Evolutionary conservation across 2,329 filamentous ascomycete genomes (phyloP), one percentile per base, ranked within the genome.

Genomic region (Colletotrichum falcatum): DNA sequence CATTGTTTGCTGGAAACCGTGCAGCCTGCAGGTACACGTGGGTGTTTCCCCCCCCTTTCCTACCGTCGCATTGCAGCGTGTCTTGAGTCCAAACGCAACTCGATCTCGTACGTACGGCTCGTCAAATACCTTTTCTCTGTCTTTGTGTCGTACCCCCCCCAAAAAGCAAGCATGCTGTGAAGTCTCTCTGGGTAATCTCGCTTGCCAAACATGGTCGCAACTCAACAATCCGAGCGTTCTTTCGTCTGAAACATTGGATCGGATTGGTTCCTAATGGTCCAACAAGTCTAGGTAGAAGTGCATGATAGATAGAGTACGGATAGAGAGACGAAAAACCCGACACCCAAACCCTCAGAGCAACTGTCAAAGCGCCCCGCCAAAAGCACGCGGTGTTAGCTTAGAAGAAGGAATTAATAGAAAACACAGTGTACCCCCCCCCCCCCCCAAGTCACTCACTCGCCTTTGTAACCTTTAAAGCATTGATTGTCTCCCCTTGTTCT

Each of bases 221-320:
- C 63, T 66, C 42, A 58, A 54, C 37, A 67, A 70, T 59, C 67
- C 49, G 63, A 70, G 67, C 67, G 62, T n/a, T 54, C 46, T 48
- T 63, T 58, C 63, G 58, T 70, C 63, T 70, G 67, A 70, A 70
- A 67, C 67, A 62, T 70, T 67, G 51, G 51, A 35, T 23, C 12
- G 56, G 56, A 62, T 66, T 70, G 44, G 56, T 23, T 28, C 33
- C 53, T 28, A 11, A 23, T 30, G 35, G 48, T 55, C 8, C 14
- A 53, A 37, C 5, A 14, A n/a, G 14, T 59, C 2, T 11, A 23
- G 18, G 42, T 46, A n/a, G 30, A 4, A 33, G 30, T n/a, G n/a
- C n/a, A 33, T 33, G 7, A 33, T 33, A 33, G 30, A 3, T 33
- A 33, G 30, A 33, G 30, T 7, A 33, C n/a, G n/a, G n/a, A n/a